phyloP scores from a whole-genome alignment of 441 rosid species.

The Eutrema salsugineum region DNA sequence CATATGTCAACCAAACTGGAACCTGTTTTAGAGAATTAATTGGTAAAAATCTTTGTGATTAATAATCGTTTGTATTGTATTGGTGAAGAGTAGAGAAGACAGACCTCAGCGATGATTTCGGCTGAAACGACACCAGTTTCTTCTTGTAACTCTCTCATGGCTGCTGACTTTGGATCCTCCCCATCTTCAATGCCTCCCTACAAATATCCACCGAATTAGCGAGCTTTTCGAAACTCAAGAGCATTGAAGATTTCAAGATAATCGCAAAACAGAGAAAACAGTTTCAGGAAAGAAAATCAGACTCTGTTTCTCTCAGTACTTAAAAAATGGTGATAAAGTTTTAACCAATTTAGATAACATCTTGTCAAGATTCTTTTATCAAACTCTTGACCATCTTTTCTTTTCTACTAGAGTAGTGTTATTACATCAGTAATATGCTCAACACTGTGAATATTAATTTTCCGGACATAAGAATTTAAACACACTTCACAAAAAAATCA shows the following conservation, averaged over 20 bases:
- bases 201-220: not conserved
- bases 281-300: no score
- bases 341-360: not conserved
- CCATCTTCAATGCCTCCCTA: constrained; percentile 96
- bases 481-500: not conserved
- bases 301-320: not conserved
- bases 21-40: constrained; percentile 43
- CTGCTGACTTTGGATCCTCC: constrained; percentile 86
- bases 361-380: not conserved
- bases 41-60: not conserved
- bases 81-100: not conserved
- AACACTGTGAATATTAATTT: no score
- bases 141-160: constrained; percentile 76
- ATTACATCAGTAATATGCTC: no score
- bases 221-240: not conserved
- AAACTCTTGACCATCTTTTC: not conserved
- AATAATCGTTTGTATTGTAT: not conserved
- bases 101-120: constrained; percentile 80
- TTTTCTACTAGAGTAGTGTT: not conserved
- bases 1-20: constrained; percentile 89
- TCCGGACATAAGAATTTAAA: not conserved
- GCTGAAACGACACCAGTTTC: constrained; percentile 91
- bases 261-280: not conserved
- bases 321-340: not conserved
- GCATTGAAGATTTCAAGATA: not conserved